Base-by-base conservation (phyloP, 1,139 yeast species). In the Debaryomycetaceae sp. region DNA sequence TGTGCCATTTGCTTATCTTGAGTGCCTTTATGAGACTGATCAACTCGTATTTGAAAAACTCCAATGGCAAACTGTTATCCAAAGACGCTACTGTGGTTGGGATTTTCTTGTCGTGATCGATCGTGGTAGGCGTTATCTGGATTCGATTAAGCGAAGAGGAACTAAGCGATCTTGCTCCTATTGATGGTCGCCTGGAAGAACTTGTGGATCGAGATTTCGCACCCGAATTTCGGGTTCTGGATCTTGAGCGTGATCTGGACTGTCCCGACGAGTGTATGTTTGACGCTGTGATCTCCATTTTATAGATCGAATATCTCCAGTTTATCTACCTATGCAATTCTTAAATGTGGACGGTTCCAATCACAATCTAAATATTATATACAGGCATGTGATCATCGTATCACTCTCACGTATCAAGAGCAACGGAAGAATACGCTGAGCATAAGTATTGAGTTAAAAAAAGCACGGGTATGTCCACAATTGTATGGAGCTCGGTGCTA, bases 1-100 rank as follows among this genome's bases (percentile, higher is more conserved):
- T 70, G 54, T 80, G 81, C 99, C 99, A 93, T 62, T 86, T 85
- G 40, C 89, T 79, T 42, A 93, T 80, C 46, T 74, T 75, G 48
- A 93, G 69, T 4, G 78, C 71, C 54, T 85, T 85, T 39, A 85
- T 65, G 39, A 88, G 70, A 4, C 83, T 78, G 39, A 89, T 62
- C 40, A 93, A 72, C 60, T 91, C 98, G 51, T 85, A 87, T 58
- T 87, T 87, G 62, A 93, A 85, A 63, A 90, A 90, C 54, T 87
- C 95, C 22, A 75, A 57, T 0, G 97, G 98, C 45, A 93, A 72
- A 2, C 88, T 65, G 54, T 85, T 83, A 59, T 88, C 96, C 44
- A 88, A 65, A 3, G 58, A 59, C 1, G 75, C 79, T 35, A 62
- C 60, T 3, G 75, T 68, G 6, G 73, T 60, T 17, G 78, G 76